These are phyloP conservation scores for Nicotiana tabacum DNA, from an alignment of 257 asterid genomes.

Conservation along the genomic window DNA sequence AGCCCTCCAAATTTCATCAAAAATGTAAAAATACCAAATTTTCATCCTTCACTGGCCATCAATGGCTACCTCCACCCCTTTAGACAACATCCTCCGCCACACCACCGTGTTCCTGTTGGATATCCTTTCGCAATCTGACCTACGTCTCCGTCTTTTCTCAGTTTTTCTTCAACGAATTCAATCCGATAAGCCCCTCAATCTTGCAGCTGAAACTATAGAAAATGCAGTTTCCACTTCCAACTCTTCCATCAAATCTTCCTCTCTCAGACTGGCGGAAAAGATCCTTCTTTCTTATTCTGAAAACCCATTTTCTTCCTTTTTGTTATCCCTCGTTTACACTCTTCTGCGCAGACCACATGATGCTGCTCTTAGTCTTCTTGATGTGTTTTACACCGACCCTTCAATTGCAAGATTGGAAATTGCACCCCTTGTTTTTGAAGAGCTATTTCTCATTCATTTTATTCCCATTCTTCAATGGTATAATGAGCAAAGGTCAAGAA, in stretches of 20 bases:
- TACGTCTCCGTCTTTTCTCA: slow-evolving; percentile 44
- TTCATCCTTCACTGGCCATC: background rate
- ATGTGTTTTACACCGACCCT: slow-evolving; percentile 40
- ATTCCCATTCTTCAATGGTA: slow-evolving; percentile 50
- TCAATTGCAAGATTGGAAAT: slow-evolving; percentile 46
- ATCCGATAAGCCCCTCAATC: slow-evolving; percentile 27
- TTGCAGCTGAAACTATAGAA: slow-evolving; percentile 53
- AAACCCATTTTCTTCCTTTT: slow-evolving; percentile 41
- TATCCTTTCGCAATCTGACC: slow-evolving; percentile 37
- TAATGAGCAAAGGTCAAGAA: slow-evolving; percentile 29
- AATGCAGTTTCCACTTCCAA: slow-evolving; percentile 45
- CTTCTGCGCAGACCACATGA: slow-evolving; percentile 32
- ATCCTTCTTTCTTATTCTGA: slow-evolving; percentile 42
- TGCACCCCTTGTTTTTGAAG: slow-evolving; percentile 54
- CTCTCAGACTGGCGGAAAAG: slow-evolving; percentile 54
- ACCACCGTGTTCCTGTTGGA: slow-evolving; percentile 45
- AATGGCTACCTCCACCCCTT: slow-evolving; percentile 38
- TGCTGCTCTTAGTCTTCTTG: slow-evolving; percentile 45
- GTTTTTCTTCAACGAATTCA: slow-evolving; percentile 35
- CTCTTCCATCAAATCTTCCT: slow-evolving; percentile 40
- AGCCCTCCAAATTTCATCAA: background rate
- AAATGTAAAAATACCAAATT: background rate
- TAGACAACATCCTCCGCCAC: slow-evolving; percentile 44
- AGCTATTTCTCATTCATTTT: slow-evolving; percentile 53
- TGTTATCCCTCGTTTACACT: slow-evolving; percentile 43